Evolutionary conservation across 495 filamentous ascomycete genomes (phyloP).

Genomic region (Hyaloscypha variabilis): DNA sequence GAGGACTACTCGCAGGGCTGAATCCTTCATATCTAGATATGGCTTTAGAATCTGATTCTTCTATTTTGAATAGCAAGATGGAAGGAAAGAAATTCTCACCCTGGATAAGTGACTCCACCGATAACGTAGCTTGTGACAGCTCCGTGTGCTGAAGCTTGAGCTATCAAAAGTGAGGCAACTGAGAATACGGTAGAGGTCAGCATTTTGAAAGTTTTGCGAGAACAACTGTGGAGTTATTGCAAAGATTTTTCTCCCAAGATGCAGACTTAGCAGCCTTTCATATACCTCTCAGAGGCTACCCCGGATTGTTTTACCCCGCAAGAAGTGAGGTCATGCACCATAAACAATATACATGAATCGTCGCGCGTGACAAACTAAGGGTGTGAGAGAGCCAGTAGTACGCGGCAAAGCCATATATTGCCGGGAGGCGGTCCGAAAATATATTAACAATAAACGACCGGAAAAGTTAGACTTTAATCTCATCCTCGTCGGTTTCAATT

Average conservation of each 20-base stretch:
- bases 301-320: conserved; percentile 17
- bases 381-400: not conserved
- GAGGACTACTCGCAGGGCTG: conserved; percentile 44
- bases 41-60: conserved; percentile 5
- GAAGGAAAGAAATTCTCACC: conserved; percentile 31
- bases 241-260: not conserved
- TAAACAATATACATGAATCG: conserved; percentile 3
- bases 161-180: conserved; percentile 26
- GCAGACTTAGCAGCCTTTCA: not conserved
- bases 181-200: conserved; percentile 25
- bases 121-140: conserved; percentile 61
- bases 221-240: too few relatives aligned
- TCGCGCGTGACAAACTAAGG: not conserved
- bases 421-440: conserved; percentile 17
- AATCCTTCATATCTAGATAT: conserved; percentile 47
- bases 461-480: too few relatives aligned
- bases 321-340: not conserved
- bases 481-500: too few relatives aligned
- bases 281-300: not conserved
- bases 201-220: conserved; percentile 37
- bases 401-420: conserved; percentile 6
- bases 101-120: conserved; percentile 50
- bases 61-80: conserved; percentile 3
- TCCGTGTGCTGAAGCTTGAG: conserved; percentile 53
- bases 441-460: conserved; percentile 10